These are phyloP conservation scores for Penicillium bovifimosum DNA, from an alignment of 495 filamentous ascomycete species.

Conservation along the genomic window DNA sequence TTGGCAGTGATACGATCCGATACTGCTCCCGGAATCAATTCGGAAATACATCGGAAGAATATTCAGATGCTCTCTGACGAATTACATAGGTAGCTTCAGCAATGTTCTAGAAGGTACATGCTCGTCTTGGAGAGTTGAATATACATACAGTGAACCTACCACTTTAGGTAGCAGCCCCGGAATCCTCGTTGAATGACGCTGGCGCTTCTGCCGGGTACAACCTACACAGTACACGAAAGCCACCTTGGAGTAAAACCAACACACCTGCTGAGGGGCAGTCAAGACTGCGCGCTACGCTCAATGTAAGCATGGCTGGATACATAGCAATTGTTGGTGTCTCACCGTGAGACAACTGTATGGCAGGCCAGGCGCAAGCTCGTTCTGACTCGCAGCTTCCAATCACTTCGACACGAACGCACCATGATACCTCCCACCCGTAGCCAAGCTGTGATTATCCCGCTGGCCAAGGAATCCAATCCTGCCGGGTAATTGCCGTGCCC, in stretches of 20 bases:
- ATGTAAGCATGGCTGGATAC: background rate
- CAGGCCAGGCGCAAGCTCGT: background rate
- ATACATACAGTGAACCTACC: too few species aligned
- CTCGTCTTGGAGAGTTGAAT: too few species aligned
- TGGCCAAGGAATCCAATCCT: background rate
- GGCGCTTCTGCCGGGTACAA: background rate
- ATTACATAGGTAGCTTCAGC: background rate
- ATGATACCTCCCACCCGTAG: background rate
- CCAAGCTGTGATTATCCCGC: background rate
- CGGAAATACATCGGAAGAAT: background rate
- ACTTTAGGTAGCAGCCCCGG: too few species aligned
- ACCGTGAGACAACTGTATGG: background rate
- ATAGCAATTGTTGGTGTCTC: background rate
- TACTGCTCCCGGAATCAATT: background rate
- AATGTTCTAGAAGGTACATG: conserved; percentile 7
- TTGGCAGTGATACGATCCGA: too few species aligned
- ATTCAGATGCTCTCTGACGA: background rate
- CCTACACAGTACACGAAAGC: background rate
- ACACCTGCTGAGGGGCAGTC: background rate
- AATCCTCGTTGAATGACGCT: background rate
- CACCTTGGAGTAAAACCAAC: too few species aligned
- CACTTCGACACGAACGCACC: background rate
- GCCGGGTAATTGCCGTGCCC: background rate
- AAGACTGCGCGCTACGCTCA: background rate
- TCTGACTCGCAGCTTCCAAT: background rate